Percentiles rank a stretch among this genome's conserved stretches.
These are phyloP conservation scores for Apophysomyces ossiformis DNA, from an alignment of 371 early-diverging fungal species.

Conservation along the genomic window DNA sequence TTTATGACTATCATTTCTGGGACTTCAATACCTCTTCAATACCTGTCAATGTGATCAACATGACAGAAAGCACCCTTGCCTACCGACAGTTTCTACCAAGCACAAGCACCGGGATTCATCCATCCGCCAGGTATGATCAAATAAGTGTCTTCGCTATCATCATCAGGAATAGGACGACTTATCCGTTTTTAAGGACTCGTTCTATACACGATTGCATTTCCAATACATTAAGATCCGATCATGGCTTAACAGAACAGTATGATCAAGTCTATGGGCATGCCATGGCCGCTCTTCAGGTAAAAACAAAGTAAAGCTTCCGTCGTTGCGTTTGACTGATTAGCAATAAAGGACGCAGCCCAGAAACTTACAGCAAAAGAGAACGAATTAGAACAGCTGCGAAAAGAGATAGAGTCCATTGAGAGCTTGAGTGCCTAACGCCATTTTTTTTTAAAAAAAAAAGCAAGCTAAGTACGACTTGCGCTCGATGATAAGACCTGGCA, in stretches of 20 bases:
- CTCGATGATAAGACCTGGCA: no score
- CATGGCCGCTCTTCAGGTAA: constrained; percentile 20
- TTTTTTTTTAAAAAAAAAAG: neutral
- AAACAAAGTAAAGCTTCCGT: neutral
- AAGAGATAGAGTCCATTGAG: neutral
- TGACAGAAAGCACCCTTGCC: constrained; percentile 24
- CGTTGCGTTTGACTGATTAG: neutral
- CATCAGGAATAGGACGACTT: neutral
- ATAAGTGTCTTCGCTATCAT: no score
- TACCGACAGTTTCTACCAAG: constrained; percentile 26
- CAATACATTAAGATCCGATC: neutral
- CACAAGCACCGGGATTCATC: neutral
- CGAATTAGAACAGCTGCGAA: constrained; percentile 9
- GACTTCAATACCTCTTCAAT: constrained; percentile 11
- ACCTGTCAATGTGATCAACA: constrained; percentile 21
- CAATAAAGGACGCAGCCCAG: constrained; percentile 12
- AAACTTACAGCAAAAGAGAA: constrained; percentile 19
- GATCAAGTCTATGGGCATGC: constrained; percentile 22
- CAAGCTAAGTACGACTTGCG: no score
- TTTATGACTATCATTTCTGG: constrained; percentile 20
- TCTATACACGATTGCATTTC: constrained; percentile 8
- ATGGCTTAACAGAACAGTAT: constrained; percentile 18
- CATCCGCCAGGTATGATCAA: neutral
- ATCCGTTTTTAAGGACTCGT: neutral
- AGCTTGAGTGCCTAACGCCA: neutral